Base-by-base conservation (phyloP, 177 flowering plant genomes). In the Vitis hybrid region DNA sequence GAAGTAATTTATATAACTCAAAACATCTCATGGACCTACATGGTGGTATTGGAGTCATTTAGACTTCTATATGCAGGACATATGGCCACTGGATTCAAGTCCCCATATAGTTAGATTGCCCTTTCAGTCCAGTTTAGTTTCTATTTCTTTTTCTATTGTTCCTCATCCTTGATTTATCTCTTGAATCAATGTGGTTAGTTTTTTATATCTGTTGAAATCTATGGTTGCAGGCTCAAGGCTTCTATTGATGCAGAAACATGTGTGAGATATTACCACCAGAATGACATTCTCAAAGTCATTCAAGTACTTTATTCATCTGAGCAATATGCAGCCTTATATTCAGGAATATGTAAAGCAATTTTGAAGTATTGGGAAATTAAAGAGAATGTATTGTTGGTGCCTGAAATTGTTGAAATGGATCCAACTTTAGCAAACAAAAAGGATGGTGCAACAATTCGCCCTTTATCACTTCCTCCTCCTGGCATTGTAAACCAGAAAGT, bases 311-410 rank as follows among this genome's bases (percentile, higher is more conserved):
- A 23, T 69, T 79, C 88, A 60, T 89, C 92, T 55, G 56, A 45
- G 12, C 81, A 84, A 63, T 80, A 84, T 79, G 68, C 66, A 62
- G 34, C 70, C 26, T 4, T 82, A 50, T 96, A 96, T 80, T 70
- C 70, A 12, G 86, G 72, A 59, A 82, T 96, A 74, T 87, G 89
- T 82, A 84, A 76, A 74, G 82, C 84, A 63, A 87, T 96, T 78
- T 55, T 78, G 51, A 83, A 81, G 66, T 88, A 91, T 69, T 94
- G 97, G 97, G 77, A 78, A 56, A 76, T 91, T 13, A 83, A 88
- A 13, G 80, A 71, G 73, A 76, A 60, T 60, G 12, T 75, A 23
- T 66, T 84, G 1, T 65, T 74, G 62, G 70, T 54, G 71, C 56
- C 62, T 65, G 76, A 51, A 61, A 62, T 15, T 51, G 71, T 63